Evolutionary conservation across 2,329 filamentous ascomycete genomes (phyloP), one percentile per base, ranked within the genome.

Genomic region (Aspergillus ochraceus): DNA sequence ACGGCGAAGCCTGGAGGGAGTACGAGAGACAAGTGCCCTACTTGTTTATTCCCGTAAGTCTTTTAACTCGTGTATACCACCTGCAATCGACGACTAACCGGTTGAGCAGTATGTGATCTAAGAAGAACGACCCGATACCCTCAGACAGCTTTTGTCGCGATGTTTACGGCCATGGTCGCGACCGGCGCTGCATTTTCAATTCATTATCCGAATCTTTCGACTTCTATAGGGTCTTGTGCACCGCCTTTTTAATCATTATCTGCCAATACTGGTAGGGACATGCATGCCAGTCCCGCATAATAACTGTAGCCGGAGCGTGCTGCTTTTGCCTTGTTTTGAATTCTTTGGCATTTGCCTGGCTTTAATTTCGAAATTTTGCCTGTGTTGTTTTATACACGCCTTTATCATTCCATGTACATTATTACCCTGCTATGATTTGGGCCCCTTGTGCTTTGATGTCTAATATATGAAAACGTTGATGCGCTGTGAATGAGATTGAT

Each of bases 11-110:
- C 12, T 96, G 91, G 91, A 78, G 80, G 50, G 88, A 94, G 81
- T 96, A 96, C 73, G 89, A 91, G 81, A 86, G 83, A 78, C 83
- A 83, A 75, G 90, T 94, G 56, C 91, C 91, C 46, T 94, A 92
- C 75, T 80, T 95, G 57, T 95, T 96, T 74, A 92, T 96, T 79
- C 91, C 91, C 59, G 84, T 84, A 70, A 79, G 81, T 69, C 11
- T 30, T 30, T 14, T 5, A 6, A 4, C 19, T 11, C 30, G 26
- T 4, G 6, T 20, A 36, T 6, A 14, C n/a, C 19, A 1, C 24
- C 11, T 17, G 8, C 14, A 11, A 30, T 20, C 20, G 4, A 57
- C 52, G 57, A 39, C 64, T 61, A 24, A 57, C 36, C 4, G 51
- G 6, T 8, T 26, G 22, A 49, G 11, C 55, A 75, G 72, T 75